These are phyloP conservation scores for Scutellaria minor DNA, from an alignment of 257 asterid species.

Conservation along the genomic window DNA sequence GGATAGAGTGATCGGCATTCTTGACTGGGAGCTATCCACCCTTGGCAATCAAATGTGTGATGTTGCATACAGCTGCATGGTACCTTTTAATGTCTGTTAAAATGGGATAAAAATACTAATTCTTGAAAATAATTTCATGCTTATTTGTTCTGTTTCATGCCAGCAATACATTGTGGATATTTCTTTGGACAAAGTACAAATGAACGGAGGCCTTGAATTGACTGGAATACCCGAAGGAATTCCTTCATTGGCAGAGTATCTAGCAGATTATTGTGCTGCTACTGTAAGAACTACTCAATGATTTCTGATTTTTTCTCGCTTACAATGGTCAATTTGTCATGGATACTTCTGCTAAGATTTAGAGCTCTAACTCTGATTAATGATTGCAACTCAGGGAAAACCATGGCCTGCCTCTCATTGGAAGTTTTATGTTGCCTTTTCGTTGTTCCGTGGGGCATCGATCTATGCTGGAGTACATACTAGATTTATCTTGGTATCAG, in stretches of 20 bases:
- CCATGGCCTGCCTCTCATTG: conserved; percentile 87
- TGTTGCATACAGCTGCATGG: conserved; percentile 94
- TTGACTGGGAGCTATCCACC: conserved; percentile 97
- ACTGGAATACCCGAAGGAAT: conserved; percentile 76
- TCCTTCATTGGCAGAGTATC: conserved; percentile 79
- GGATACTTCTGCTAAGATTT: conserved; percentile 8
- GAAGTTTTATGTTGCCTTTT: conserved; percentile 92
- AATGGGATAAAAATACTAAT: conserved; percentile 5
- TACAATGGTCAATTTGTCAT: conserved; percentile 9
- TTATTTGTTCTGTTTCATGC: conserved; percentile 28
- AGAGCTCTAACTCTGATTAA: conserved; percentile 31
- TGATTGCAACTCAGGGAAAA: conserved; percentile 64
- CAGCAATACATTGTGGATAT: conserved; percentile 82
- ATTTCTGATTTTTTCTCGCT: conserved; percentile 13
- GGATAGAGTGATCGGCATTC: conserved; percentile 94
- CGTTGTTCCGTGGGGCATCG: conserved; percentile 92
- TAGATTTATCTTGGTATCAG: conserved; percentile 83
- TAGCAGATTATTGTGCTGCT: conserved; percentile 76
- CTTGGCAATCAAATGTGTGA: conserved; percentile 97
- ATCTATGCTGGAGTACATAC: conserved; percentile 85
- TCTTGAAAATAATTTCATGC: neutral
- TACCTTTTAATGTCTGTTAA: conserved; percentile 35
- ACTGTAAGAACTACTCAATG: conserved; percentile 55
- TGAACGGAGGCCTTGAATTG: conserved; percentile 64
- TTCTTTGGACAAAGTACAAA: conserved; percentile 52